These are phyloP conservation scores for Termitomyces sp. DNA, from an alignment of 768 basidiomycete species.

Conservation along the genomic window DNA sequence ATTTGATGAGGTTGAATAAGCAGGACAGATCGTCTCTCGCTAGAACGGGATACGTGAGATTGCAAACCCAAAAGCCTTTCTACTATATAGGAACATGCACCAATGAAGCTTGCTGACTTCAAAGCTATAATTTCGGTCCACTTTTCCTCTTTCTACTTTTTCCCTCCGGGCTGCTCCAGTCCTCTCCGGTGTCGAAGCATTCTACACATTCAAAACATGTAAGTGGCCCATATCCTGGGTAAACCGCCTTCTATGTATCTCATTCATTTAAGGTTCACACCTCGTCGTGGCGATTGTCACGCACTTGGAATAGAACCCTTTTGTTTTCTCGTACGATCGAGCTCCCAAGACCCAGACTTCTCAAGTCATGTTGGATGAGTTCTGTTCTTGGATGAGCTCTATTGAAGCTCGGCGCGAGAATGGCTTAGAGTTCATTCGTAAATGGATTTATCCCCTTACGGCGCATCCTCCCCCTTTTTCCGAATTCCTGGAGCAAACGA, in stretches of 20 bases:
- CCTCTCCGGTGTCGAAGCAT: not conserved
- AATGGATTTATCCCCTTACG: too few species aligned
- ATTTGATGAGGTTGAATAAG: too few species aligned
- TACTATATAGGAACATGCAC: not conserved
- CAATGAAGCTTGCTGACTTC: not conserved
- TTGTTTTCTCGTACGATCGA: not conserved
- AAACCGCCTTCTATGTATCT: not conserved
- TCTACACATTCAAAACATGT: not conserved
- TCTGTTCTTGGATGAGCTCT: not conserved
- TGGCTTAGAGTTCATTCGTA: not conserved
- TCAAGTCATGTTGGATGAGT: not conserved
- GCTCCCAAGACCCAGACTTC: not conserved
- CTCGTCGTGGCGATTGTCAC: not conserved
- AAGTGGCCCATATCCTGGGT: not conserved
- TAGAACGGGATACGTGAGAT: not conserved
- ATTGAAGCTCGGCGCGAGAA: not conserved
- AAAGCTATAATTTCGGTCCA: not conserved
- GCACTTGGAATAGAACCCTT: not conserved
- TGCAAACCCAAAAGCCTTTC: not conserved
- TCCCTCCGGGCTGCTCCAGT: not conserved
- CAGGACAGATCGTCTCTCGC: too few species aligned
- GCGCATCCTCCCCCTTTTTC: not conserved
- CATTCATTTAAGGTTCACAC: not conserved
- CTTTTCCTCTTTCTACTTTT: not conserved
- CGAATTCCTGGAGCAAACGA: not conserved